Conservation (phyloP, 2,329 filamentous ascomycete genomes). For the Xylaria hypoxylon region DNA sequence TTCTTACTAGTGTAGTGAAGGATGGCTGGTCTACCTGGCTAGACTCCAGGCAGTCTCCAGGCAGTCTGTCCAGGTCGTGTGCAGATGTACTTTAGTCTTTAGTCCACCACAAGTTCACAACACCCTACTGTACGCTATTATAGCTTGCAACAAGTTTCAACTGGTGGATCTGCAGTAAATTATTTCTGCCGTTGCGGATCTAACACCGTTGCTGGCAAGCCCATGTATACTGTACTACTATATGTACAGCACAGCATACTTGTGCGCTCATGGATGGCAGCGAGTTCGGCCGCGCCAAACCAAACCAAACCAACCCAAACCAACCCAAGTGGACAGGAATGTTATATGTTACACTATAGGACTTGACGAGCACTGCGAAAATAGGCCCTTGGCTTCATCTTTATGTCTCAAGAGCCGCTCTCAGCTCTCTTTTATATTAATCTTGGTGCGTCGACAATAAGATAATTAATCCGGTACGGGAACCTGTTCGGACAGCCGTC, state of each 20-base stretch:
- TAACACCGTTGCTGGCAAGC: not conserved
- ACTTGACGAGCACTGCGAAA: conserved; percentile 18
- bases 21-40: too few species aligned
- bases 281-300: conserved; percentile 26
- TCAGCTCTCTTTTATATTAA: not conserved
- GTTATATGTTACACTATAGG: conserved; percentile 5
- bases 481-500: not conserved
- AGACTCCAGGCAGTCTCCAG: too few species aligned
- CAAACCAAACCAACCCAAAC: not conserved
- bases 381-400: conserved; percentile 16
- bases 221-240: not conserved
- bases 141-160: conserved; percentile 20
- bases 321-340: conserved; percentile 6
- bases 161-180: conserved; percentile 22
- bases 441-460: not conserved
- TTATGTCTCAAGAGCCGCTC: conserved; percentile 5
- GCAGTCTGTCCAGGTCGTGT: too few species aligned
- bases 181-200: conserved; percentile 25
- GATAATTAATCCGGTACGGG: not conserved
- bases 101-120: too few species aligned
- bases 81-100: too few species aligned
- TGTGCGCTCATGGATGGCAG: not conserved
- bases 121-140: too few species aligned
- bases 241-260: not conserved
- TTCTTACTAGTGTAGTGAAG: too few species aligned